Base-by-base conservation (phyloP, 2,329 filamentous ascomycete genomes). In the Diaporthe capsici region DNA sequence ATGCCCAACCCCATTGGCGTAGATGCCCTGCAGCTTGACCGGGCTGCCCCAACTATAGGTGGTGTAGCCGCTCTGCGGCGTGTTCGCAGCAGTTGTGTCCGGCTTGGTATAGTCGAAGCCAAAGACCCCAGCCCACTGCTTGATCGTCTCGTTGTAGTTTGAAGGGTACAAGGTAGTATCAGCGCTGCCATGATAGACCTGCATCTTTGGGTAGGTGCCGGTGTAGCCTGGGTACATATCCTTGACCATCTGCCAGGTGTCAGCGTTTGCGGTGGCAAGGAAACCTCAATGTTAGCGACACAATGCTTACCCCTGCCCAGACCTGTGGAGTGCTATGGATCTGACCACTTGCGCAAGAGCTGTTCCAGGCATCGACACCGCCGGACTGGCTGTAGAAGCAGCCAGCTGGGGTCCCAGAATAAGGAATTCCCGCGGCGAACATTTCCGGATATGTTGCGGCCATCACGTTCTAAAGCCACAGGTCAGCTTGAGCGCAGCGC, bases 371-470 rank as follows among this genome's bases (percentile, higher is more conserved):
- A 7, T 84, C 80, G 4, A 81, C 81, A 55, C 82, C 81, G 20
- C 79, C 78, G 20, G 65, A 39, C 31, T 68, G 65, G 1, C 85
- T 85, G 68, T 80, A 82, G 80, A 91, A 90, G 82, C 90, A 91
- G 25, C 89, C 89, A 39, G 87, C 88, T 0, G 89, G 86, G 0
- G 90, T 88, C 42, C 90, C 89, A 2, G 87, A 83, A 77, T 89
- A 91, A 25, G 84, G 85, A 10, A 86, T 85, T 1, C 85, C 88
- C 15, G 88, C 90, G 20, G 84, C 84, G 82, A 90, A 90, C 31
- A 91, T 77, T 20, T 90, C 87, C 0, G 89, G 90, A 78, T 91
- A 91, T 3, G 88, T 86, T 4, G 87, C 89, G 4, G 87, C 85
- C 77, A 91, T 83, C 47, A 91, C 84, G 76, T 86, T 85, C 65